Base-by-base conservation (phyloP, 345 rosid species). In the Cardamine chenopodiifolia region DNA sequence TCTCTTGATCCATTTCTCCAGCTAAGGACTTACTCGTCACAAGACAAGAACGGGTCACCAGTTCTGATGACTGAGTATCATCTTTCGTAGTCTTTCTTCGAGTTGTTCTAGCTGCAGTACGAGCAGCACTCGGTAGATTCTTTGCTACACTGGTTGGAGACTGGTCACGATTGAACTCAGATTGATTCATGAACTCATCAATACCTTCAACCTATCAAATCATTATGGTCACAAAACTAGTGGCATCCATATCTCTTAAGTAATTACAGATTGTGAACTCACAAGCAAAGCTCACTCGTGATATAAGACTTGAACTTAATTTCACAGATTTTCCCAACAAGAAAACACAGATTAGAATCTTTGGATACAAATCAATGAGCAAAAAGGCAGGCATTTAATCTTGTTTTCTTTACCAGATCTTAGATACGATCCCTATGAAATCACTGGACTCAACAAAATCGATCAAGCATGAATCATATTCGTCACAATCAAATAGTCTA, bases 121-220 rank as follows among this genome's bases (percentile, higher is more conserved):
- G 78, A 6, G 86, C 80, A 71, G 76, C 49, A 0, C 58, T 71
- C 1, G 83, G 77, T 6, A 83, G 7, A 31, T 37, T 79, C 7
- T 68, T 73, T 4, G 70, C 75, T 22, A 66, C 57, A 66, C 61
- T 84, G 1, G 76, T 85, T 8, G 90, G 91, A 54, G 87, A 80
- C 13, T 49, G 78, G 20, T 70, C 74, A n/a, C 54, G 19, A 55
- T 67, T 73, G 28, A 78, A 71, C 45, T 73, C 72, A 19, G 81
- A 60, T 57, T 71, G 83, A 52, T 81, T 82, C 70, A 61, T 40
- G 9, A 89, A 40, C 55, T 92, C 99, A 1, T 86, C 92, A 19
- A 87, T 79, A 64, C 99, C 99, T 60, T 87, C 97, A 39, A 89
- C 98, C 98, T 95, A 73, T 53, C 19, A 11, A 49, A 61, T 7